A percentile compares a stretch with the other conserved stretches of the same genome.
Conservation (phyloP, 352 stramenopile genomes). For the Phytophthora cajani region DNA sequence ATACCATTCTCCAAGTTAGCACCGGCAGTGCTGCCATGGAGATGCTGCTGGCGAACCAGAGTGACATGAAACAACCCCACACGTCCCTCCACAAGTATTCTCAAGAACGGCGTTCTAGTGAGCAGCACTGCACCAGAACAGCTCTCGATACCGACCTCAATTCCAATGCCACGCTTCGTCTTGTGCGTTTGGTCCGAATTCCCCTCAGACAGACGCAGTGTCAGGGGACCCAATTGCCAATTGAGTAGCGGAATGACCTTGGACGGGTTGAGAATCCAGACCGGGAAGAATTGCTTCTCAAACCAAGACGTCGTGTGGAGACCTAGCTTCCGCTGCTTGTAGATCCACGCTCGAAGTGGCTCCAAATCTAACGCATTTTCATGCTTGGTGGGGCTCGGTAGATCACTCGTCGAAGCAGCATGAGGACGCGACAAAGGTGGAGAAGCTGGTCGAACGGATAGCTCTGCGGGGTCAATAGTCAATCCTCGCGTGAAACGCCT, state of each 20-base stretch:
- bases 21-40: constrained; percentile 1
- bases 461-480: constrained; percentile 27
- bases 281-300: constrained; percentile 36
- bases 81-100: constrained; percentile 63
- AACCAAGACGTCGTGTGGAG: constrained; percentile 29
- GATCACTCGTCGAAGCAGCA: constrained; percentile 24
- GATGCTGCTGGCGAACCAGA: constrained; percentile 38
- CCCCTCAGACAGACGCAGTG: constrained; percentile 46
- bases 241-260: constrained; percentile 57
- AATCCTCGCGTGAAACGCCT: constrained; percentile 42
- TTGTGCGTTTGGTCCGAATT: constrained; percentile 19
- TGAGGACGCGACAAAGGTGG: constrained; percentile 23
- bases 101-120: constrained; percentile 31
- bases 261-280: constrained; percentile 26
- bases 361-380: constrained; percentile 23
- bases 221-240: constrained; percentile 60
- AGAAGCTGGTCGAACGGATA: constrained; percentile 23
- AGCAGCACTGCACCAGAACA: constrained; percentile 59
- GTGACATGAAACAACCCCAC: constrained; percentile 57
- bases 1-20: constrained; percentile 1
- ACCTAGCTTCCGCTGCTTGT: constrained; percentile 28
- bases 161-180: constrained; percentile 27
- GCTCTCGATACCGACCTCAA: constrained; percentile 56
- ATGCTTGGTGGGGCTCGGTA: constrained; percentile 28
- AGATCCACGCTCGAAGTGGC: constrained; percentile 31